These are phyloP conservation scores for Magnaporthales sp. DNA, from an alignment of 2,329 filamentous ascomycete genomes.

Conservation along the genomic window DNA sequence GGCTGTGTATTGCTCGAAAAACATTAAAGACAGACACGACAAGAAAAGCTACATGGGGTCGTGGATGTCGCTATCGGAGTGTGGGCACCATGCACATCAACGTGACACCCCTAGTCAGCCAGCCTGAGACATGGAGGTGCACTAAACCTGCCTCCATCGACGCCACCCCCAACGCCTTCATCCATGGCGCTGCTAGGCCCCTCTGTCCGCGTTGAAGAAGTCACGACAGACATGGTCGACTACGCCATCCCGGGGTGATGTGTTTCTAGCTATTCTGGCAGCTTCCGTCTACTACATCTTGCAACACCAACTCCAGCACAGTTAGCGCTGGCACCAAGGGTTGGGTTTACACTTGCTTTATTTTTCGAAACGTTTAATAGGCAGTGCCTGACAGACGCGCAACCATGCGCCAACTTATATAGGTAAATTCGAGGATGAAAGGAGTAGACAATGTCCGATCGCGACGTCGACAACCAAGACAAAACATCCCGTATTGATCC, in stretches of 20 bases:
- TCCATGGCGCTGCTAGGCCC: not conserved
- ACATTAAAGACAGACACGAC: constrained; percentile 7
- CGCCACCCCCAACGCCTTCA: constrained; percentile 8
- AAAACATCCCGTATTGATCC: not conserved
- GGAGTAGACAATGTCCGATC: not conserved
- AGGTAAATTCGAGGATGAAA: not conserved
- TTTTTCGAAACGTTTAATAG: not conserved
- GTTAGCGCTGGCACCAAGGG: not conserved
- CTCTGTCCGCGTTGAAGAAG: not conserved
- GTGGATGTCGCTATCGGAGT: constrained; percentile 7
- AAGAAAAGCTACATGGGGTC: not conserved
- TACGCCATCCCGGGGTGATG: not conserved
- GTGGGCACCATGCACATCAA: constrained; percentile 11
- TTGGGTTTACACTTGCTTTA: not conserved
- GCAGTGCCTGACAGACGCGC: not conserved
- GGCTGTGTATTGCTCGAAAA: not conserved
- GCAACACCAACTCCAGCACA: not conserved
- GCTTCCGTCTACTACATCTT: not conserved
- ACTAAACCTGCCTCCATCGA: constrained; percentile 6
- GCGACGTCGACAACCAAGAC: not conserved
- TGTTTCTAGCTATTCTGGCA: not conserved
- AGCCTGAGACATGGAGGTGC: constrained; percentile 24
- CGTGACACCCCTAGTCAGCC: constrained; percentile 19
- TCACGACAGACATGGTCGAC: not conserved
- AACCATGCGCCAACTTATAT: not conserved